Evolutionary conservation across 345 rosid genomes (phyloP).

Genomic region (Salix purpurea): DNA sequence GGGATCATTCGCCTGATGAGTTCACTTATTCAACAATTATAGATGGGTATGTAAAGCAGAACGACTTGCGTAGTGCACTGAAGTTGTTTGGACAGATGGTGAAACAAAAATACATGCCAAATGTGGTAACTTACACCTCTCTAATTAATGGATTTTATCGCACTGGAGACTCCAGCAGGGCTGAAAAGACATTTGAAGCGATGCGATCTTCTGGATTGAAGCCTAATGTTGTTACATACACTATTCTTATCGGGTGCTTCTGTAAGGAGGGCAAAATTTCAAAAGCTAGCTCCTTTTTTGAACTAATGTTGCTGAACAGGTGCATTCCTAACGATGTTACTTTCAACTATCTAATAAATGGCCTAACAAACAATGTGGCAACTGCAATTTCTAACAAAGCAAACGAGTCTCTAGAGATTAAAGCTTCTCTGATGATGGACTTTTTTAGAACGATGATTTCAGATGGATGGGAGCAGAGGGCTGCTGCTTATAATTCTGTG

Average conservation of each 20-base stretch:
- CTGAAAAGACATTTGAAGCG: slow-evolving; percentile 57
- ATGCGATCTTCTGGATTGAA: slow-evolving; percentile 54
- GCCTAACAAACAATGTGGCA: slow-evolving; percentile 44
- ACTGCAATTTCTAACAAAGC: slow-evolving; percentile 6
- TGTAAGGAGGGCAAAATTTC: slow-evolving; percentile 55
- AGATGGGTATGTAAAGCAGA: slow-evolving; percentile 74
- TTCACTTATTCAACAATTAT: slow-evolving; percentile 78
- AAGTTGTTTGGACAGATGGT: slow-evolving; percentile 54
- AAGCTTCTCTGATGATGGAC: slow-evolving; percentile 42
- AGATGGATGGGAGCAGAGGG: slow-evolving; percentile 50
- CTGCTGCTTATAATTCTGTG: slow-evolving; percentile 62
- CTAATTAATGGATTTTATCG: slow-evolving; percentile 71
- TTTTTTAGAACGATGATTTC: slow-evolving; percentile 49
- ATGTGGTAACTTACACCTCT: slow-evolving; percentile 69
- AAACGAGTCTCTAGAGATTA: slow-evolving; percentile 24
- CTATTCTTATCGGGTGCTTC: slow-evolving; percentile 57
- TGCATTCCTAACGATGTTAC: slow-evolving; percentile 72
- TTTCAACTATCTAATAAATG: slow-evolving; percentile 61
- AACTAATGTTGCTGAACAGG: slow-evolving; percentile 59
- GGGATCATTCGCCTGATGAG: slow-evolving; percentile 51
- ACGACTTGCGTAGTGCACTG: slow-evolving; percentile 52
- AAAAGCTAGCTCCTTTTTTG: slow-evolving; percentile 64
- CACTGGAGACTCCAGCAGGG: slow-evolving; percentile 43
- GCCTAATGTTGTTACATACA: slow-evolving; percentile 80
- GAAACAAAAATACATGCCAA: slow-evolving; percentile 61